These are phyloP conservation scores for Trametes gibbosa DNA, from an alignment of 768 basidiomycete genomes.

Conservation along the genomic window DNA sequence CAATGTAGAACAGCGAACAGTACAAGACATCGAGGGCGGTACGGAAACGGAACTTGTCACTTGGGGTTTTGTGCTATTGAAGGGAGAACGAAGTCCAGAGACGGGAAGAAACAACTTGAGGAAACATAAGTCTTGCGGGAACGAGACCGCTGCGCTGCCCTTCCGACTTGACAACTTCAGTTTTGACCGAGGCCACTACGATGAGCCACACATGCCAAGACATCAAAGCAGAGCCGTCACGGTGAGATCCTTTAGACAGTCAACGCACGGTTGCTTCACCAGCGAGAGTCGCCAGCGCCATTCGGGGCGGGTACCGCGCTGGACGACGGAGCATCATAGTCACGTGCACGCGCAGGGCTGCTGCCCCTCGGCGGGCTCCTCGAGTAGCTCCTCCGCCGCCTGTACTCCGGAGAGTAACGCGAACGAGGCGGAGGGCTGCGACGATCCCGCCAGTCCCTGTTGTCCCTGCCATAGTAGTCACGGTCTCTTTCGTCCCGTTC, in stretches of 20 bases:
- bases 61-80: slow-evolving; percentile 60
- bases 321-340: slow-evolving; percentile 42
- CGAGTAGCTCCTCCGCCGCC: slow-evolving; percentile 73
- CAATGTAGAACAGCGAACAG: slow-evolving; percentile 41
- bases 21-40: slow-evolving; percentile 56
- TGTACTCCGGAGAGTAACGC: slow-evolving; percentile 75
- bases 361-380: slow-evolving; percentile 78
- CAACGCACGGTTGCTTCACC: slow-evolving; percentile 46
- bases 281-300: slow-evolving; percentile 48
- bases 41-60: slow-evolving; percentile 61
- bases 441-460: slow-evolving; percentile 75
- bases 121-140: slow-evolving; percentile 24
- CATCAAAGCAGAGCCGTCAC: slow-evolving; percentile 26
- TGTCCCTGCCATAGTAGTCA: slow-evolving; percentile 63
- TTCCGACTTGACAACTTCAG: slow-evolving; percentile 30
- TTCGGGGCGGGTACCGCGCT: slow-evolving; percentile 33
- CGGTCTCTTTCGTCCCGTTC: slow-evolving; percentile 51
- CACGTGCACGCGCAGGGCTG: slow-evolving; percentile 44
- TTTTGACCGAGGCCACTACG: slow-evolving; percentile 30
- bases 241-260: slow-evolving; percentile 21
- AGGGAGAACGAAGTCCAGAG: slow-evolving; percentile 32
- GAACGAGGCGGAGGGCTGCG: slow-evolving; percentile 67
- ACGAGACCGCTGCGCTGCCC: slow-evolving; percentile 23
- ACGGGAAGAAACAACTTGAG: slow-evolving; percentile 36
- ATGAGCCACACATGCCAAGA: slow-evolving; percentile 24